Percentiles rank a stretch among this genome's conserved stretches.
Conservation (phyloP, 176 grass and related monocot species). For the Oryza meyeriana region DNA sequence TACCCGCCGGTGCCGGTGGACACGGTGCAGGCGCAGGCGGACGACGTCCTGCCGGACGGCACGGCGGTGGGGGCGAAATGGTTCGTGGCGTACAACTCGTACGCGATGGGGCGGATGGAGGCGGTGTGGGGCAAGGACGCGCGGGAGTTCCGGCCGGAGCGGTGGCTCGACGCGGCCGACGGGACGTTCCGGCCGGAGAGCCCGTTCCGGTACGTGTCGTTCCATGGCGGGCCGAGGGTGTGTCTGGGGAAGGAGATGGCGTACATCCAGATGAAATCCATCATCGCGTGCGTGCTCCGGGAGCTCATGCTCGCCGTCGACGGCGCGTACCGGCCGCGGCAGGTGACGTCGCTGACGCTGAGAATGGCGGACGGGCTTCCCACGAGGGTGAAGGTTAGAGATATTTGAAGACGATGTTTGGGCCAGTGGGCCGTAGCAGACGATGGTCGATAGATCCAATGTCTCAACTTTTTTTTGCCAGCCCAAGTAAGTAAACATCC, state of each 20-base stretch:
- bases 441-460: background rate
- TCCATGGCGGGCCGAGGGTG: conserved; percentile 68
- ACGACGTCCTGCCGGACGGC: conserved; percentile 73
- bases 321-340: conserved; percentile 25
- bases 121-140: conserved; percentile 49
- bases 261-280: conserved; percentile 76
- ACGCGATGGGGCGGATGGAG: conserved; percentile 63
- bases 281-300: conserved; percentile 51
- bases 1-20: conserved; percentile 68
- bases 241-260: conserved; percentile 85
- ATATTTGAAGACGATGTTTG: background rate
- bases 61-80: conserved; percentile 44
- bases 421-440: background rate
- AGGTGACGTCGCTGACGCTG: conserved; percentile 44
- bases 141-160: conserved; percentile 51
- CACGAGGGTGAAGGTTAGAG: conserved; percentile 29
- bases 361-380: conserved; percentile 60
- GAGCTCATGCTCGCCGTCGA: conserved; percentile 32
- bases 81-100: conserved; percentile 56
- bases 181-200: conserved; percentile 58
- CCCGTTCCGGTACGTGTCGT: conserved; percentile 50
- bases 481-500: too few species aligned
- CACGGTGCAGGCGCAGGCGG: background rate
- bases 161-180: conserved; percentile 50
- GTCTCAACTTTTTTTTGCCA: background rate